Conservation (phyloP, 345 rosid species). For the Physaria fendleri region DNA sequence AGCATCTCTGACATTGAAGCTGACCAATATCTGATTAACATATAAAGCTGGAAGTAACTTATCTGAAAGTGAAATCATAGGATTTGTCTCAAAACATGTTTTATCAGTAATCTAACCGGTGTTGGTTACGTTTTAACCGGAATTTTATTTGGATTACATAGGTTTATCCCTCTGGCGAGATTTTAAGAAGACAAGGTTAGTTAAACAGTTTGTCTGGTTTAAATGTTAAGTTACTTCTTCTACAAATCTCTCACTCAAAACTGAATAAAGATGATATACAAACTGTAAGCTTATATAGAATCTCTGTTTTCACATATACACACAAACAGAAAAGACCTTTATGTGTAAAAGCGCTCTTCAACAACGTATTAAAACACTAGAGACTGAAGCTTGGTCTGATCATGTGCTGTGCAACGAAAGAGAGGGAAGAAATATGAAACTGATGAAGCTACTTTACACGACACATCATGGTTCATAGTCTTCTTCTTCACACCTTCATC, state of each 20-base stretch:
- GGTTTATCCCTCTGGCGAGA: conserved; percentile 63
- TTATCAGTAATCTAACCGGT: not conserved
- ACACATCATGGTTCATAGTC: conserved; percentile 4
- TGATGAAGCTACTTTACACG: conserved; percentile 33
- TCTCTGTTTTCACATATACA: conserved; percentile 20
- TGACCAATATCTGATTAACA: conserved; percentile 30
- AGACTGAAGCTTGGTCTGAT: conserved; percentile 27
- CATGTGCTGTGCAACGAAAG: conserved; percentile 23
- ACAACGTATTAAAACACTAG: conserved; percentile 25
- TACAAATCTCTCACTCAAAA: conserved; percentile 7
- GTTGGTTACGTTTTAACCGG: not conserved
- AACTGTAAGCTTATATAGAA: conserved; percentile 3
- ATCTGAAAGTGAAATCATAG: conserved; percentile 19
- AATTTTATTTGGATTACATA: not conserved
- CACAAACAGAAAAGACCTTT: conserved; percentile 20
- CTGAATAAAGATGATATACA: conserved; percentile 16
- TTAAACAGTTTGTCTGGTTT: conserved; percentile 1
- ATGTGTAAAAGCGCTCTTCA: not conserved
- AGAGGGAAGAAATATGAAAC: conserved; percentile 31
- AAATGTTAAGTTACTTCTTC: not conserved
- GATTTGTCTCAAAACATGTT: conserved; percentile 23
- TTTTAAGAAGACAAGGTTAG: conserved; percentile 46
- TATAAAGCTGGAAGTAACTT: conserved; percentile 25
- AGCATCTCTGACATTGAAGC: conserved; percentile 28
- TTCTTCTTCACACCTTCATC: conserved; percentile 23